A percentile compares a stretch with the other conserved stretches of the same genome.
phyloP scores from a whole-genome alignment of 225 moss, liverwort and hornwort genomes.

The Anthoceros angustus region DNA sequence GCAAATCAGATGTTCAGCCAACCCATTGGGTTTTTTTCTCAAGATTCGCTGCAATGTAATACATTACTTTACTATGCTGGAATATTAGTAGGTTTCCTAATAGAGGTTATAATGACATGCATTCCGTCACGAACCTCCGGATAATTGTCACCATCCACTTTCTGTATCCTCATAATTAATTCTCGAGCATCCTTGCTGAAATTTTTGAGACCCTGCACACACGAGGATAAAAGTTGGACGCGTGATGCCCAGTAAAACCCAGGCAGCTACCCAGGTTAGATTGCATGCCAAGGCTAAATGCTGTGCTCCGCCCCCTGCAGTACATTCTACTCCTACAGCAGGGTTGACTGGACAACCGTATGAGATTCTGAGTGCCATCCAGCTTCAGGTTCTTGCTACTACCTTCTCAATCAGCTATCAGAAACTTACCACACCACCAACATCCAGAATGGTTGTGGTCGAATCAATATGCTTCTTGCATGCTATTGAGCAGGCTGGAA shows the following conservation, averaged over 20 bases:
- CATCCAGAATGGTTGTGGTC: constrained; percentile 84
- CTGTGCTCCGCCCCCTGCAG: not conserved
- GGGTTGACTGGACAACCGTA: not conserved
- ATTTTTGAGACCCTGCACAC: constrained; percentile 60
- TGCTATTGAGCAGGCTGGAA: constrained; percentile 75
- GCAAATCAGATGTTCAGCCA: constrained; percentile 16
- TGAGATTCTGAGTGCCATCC: not conserved
- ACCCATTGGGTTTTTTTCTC: not conserved
- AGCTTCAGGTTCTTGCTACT: not conserved
- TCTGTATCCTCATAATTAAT: constrained; percentile 68
- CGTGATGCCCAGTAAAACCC: not conserved
- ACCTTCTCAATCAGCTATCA: not conserved
- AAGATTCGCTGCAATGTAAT: not conserved
- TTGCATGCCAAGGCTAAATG: not conserved
- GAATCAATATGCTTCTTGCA: constrained; percentile 55
- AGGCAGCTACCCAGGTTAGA: not conserved
- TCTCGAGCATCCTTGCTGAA: constrained; percentile 72
- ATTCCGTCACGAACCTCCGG: constrained; percentile 42
- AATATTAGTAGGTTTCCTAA: constrained; percentile 4
- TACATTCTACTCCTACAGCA: not conserved
- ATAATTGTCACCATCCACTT: constrained; percentile 83
- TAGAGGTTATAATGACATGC: constrained; percentile 9
- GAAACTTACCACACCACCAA: constrained; percentile 66
- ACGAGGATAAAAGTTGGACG: not conserved
- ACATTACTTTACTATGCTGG: not conserved